A percentile compares a stretch with the other conserved stretches of the same genome.
These are phyloP conservation scores for Anthracocystis walkeri DNA, from an alignment of 1,284 basidiomycete genomes.

Conservation along the genomic window DNA sequence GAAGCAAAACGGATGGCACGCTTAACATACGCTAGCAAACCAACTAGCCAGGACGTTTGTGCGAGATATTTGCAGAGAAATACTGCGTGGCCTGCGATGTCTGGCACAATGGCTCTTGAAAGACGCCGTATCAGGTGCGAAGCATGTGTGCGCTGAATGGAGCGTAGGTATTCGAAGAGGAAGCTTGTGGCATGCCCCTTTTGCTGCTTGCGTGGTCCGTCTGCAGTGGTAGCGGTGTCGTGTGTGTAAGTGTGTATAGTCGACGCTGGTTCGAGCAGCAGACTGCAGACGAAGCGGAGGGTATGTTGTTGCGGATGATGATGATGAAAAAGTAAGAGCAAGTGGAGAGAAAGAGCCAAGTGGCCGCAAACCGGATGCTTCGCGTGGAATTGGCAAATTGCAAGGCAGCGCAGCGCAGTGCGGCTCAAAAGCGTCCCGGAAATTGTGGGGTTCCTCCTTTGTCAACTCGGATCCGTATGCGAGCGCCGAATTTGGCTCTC, in stretches of 20 bases:
- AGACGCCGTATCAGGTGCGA: not conserved
- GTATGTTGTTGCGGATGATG: too few species aligned
- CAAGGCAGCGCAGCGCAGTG: not conserved
- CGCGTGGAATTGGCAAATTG: too few species aligned
- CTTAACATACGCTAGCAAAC: not conserved
- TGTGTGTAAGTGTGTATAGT: too few species aligned
- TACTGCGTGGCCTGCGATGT: not conserved
- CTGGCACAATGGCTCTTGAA: not conserved
- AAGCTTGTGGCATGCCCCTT: not conserved
- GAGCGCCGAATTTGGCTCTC: slow-evolving; percentile 3
- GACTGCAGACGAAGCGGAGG: too few species aligned
- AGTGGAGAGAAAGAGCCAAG: too few species aligned
- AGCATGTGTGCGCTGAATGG: slow-evolving; percentile 8
- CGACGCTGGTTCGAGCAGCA: too few species aligned
- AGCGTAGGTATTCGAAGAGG: not conserved
- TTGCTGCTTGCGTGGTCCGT: too few species aligned
- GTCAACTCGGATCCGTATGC: slow-evolving; percentile 23
- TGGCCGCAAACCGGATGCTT: too few species aligned
- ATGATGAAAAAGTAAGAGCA: too few species aligned
- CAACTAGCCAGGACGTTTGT: not conserved
- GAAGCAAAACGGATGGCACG: not conserved
- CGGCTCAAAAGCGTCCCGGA: not conserved
- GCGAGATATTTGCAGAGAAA: not conserved
- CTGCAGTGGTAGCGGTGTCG: too few species aligned
- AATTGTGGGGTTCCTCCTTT: slow-evolving; percentile 20